These are phyloP conservation scores for Phlyctochytrium arcticum DNA, from an alignment of 192 early-diverging fungal species.

Conservation along the genomic window DNA sequence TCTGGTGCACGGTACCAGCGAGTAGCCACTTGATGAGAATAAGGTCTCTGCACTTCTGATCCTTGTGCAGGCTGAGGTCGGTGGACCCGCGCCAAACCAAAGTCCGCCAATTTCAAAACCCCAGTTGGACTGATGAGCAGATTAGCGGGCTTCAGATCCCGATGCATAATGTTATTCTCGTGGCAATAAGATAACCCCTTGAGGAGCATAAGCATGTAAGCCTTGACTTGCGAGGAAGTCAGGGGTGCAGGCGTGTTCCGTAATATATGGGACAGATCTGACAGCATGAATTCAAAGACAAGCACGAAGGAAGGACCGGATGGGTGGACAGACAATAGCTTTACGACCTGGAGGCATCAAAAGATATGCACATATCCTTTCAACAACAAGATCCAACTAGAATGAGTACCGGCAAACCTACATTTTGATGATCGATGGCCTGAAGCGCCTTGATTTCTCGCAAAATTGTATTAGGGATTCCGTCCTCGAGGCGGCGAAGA, in stretches of 20 bases:
- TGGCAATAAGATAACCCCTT: slow-evolving; percentile 59
- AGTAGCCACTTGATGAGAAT: slow-evolving; percentile 57
- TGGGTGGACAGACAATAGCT: slow-evolving; percentile 47
- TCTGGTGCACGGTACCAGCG: slow-evolving; percentile 64
- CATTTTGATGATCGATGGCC: slow-evolving; percentile 50
- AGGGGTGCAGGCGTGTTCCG: slow-evolving; percentile 37
- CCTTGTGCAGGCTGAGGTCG: slow-evolving; percentile 10
- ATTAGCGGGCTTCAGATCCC: slow-evolving; percentile 55
- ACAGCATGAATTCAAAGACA: slow-evolving; percentile 54
- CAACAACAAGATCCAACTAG: no score
- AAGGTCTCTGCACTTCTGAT: slow-evolving; percentile 33
- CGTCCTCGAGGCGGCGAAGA: slow-evolving; percentile 43
- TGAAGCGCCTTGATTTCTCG: slow-evolving; percentile 59
- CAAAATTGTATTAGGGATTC: slow-evolving; percentile 52
- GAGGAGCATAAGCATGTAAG: slow-evolving; percentile 57
- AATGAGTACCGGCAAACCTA: neutral
- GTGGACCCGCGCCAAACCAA: slow-evolving; percentile 55
- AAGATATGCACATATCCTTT: neutral
- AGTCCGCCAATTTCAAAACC: slow-evolving; percentile 56
- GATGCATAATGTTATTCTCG: slow-evolving; percentile 56
- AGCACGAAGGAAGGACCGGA: slow-evolving; percentile 46
- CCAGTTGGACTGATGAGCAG: slow-evolving; percentile 51
- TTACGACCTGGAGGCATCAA: slow-evolving; percentile 35
- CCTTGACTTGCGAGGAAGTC: slow-evolving; percentile 52
- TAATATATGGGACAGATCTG: slow-evolving; percentile 46